These are phyloP conservation scores for Leccinum boreale DNA, from an alignment of 768 basidiomycete genomes.

Conservation along the genomic window DNA sequence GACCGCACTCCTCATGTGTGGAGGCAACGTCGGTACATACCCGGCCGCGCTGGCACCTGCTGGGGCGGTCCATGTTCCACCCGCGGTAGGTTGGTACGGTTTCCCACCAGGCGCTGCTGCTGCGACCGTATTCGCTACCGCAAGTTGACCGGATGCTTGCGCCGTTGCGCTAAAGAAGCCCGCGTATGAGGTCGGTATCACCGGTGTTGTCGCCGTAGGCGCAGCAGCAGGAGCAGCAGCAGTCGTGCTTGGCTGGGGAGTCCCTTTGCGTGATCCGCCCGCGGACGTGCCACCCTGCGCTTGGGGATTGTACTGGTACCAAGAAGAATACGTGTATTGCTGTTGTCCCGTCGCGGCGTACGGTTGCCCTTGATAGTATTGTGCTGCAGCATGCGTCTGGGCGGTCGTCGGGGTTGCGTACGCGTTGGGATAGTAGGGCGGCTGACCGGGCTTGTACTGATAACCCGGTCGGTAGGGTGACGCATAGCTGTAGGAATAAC, in stretches of 20 bases:
- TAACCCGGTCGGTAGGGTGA: constrained; percentile 31
- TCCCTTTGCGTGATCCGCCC: constrained; percentile 38
- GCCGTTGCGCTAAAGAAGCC: constrained; percentile 36
- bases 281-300: constrained; percentile 19
- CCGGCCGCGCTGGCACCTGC: constrained; percentile 20
- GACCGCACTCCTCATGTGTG: constrained; percentile 35
- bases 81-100: constrained; percentile 28
- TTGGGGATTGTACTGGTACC: constrained; percentile 43
- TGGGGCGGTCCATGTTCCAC: constrained; percentile 27
- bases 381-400: constrained; percentile 28
- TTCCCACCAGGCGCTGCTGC: constrained; percentile 26
- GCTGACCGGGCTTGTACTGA: constrained; percentile 38
- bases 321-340: constrained; percentile 41
- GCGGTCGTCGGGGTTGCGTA: constrained; percentile 23
- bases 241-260: constrained; percentile 37
- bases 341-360: constrained; percentile 36
- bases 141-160: constrained; percentile 40
- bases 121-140: constrained; percentile 54
- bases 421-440: constrained; percentile 30
- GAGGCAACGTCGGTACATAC: constrained; percentile 39
- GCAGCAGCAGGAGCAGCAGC: constrained; percentile 20
- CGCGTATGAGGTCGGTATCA: constrained; percentile 38
- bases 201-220: constrained; percentile 23
- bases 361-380: constrained; percentile 37
- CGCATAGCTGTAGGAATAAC: constrained; percentile 37